Base-by-base conservation (phyloP, 805 yeast genomes). In the Zygoascus biomembranicola region DNA sequence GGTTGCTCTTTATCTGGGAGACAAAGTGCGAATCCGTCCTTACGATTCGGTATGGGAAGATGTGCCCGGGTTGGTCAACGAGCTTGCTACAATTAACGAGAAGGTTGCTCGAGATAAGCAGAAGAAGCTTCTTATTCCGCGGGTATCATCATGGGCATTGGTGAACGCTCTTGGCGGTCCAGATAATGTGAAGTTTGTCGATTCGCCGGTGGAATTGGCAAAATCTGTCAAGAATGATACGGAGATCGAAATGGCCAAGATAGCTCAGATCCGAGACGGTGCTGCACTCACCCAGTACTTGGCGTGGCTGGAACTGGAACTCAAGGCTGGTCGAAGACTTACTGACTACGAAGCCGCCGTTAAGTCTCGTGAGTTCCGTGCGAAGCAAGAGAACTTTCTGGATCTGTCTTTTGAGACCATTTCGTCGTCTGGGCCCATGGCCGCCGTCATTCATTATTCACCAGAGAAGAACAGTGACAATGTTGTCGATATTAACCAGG, bases 231-330 rank as follows among this genome's bases (percentile, higher is more conserved):
- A 94, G 68, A 92, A 90, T 65, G 56, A 67, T 8, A 75, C 77
- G 1, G 99, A 94, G 67, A 73, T 88, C 18, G 67, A 71, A 47
- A 92, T 92, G 51, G 85, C 89, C 32, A 79, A 75, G 58, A 67
- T 70, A 5, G 94, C 97, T 0, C 99, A 94, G 65, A 71, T 79
- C 50, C 85, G 84, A 61, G 98, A 95, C 68, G 94, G 95, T 1
- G 75, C 84, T 43, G 90, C 94, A 0, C 72, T 89, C 32, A 76
- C 81, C 23, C 77, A 85, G 55, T 88, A 82, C 59, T 78, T 87
- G 56, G 79, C 96, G 0, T 94, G 98, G 97, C 70, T 92, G 26
- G 88, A 89, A 59, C 71, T 78, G 49, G 76, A 80, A 57, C 65
- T 87, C 32, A 64, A 53, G 11, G 50, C 66, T 1, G 71, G 67